phyloP scores from a whole-genome alignment of 768 basidiomycete genomes.

The Tricholoma sp. region DNA sequence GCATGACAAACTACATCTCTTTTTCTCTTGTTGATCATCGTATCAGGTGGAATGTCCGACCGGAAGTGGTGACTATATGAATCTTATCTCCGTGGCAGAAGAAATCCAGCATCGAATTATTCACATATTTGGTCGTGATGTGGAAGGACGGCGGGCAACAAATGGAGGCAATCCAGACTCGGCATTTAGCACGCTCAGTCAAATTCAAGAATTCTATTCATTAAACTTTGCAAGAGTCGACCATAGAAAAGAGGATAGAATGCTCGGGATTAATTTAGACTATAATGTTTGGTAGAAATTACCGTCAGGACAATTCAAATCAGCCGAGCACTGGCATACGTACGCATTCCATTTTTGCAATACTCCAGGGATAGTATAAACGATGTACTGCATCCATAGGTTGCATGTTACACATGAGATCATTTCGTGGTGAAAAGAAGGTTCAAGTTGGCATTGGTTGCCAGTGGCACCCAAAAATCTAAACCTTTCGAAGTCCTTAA shows the following conservation, averaged over 20 bases:
- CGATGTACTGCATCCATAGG: too few relatives aligned
- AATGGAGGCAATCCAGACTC: constrained; percentile 90
- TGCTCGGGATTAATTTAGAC: background rate
- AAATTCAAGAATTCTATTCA: background rate
- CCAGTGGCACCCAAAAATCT: too few relatives aligned
- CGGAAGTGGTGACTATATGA: constrained; percentile 97
- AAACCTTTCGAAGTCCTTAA: too few relatives aligned
- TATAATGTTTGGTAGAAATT: background rate
- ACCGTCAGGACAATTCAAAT: too few relatives aligned
- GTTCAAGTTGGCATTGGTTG: too few relatives aligned
- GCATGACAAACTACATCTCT: background rate
- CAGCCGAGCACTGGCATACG: too few relatives aligned
- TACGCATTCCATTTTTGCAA: too few relatives aligned
- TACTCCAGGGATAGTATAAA: too few relatives aligned
- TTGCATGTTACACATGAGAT: too few relatives aligned
- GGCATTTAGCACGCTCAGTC: constrained; percentile 54
- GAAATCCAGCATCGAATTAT: constrained; percentile 99
- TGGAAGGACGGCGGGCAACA: constrained; percentile 79
- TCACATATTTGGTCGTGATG: constrained; percentile 94
- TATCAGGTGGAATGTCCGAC: constrained; percentile 87
- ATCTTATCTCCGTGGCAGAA: constrained; percentile 88
- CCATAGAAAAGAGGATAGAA: background rate
- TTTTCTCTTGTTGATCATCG: background rate
- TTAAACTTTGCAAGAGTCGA: background rate
- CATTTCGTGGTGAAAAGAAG: too few relatives aligned